Evolutionary conservation across 371 early-diverging fungal species (phyloP), one percentile per base, ranked within the genome.

Genomic region (Saksenaea vasiformis): DNA sequence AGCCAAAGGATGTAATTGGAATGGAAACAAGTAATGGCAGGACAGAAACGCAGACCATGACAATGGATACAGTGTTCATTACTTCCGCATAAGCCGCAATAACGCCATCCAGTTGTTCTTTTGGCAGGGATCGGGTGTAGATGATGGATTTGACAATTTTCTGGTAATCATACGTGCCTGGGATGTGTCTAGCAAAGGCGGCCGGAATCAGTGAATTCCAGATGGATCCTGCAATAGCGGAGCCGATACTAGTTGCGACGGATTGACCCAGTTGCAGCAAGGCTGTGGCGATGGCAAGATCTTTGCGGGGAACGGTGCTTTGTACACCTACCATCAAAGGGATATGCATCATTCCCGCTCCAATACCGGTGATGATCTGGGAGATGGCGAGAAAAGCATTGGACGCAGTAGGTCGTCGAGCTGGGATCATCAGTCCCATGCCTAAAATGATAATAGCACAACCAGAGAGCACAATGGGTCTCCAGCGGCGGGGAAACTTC

Each of bases 351-450:
- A 83, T 75, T 53, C 79, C 83, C 54, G 71, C 74, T 0, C 76
- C 81, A 51, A 69, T 65, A 60, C 83, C 83, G 60, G 73, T 72
- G 56, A 83, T 57, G 22, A 75, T 59, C 58, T 83, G 81, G 3
- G 75, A 73, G 37, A 77, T 70, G 27, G 79, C 76, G 22, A 83
- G 72, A 62, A 75, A 72, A 22, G 64, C 77, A 66, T 72, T 70
- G 3, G 72, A 67, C 1, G 79, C 71, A 1, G 58, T 54, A 1
- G 81, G 76, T 54, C 60, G 59, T 36, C 83, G 77, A 39, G 83
- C 69, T 13, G 71, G 76, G 39, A 83, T 80, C 83, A 83, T 80
- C 5, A 80, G 41, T n/a, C 81, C 83, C 41, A 74, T 66, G 61
- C 81, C 79, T 11, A 74, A 31, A 3, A 77, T 68, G 63, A 68